Evolutionary conservation across 768 basidiomycete genomes (phyloP).

Genomic region (Xerocomus potaroensis): DNA sequence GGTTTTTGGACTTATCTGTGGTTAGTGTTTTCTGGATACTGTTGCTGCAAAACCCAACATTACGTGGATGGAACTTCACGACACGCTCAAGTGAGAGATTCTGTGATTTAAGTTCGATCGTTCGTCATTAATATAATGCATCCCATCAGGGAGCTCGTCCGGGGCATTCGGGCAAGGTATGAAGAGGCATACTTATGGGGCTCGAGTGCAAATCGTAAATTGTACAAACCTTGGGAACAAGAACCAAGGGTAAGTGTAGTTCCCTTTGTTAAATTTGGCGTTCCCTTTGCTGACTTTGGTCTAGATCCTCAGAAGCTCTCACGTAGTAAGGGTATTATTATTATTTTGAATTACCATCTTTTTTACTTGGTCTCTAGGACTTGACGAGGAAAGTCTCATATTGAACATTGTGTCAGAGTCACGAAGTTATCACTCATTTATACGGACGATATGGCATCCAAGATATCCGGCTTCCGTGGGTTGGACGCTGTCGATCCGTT

Average conservation of each 20-base stretch:
- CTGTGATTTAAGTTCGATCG: background rate
- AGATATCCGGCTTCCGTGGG: background rate
- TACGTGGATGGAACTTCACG: slow-evolving; percentile 21
- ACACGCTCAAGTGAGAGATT: slow-evolving; percentile 11
- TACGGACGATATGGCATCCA: slow-evolving; percentile 1
- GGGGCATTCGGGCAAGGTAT: slow-evolving; percentile 11
- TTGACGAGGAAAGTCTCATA: slow-evolving; percentile 6
- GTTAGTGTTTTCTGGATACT: slow-evolving; percentile 22
- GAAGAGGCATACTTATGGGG: slow-evolving; percentile 2
- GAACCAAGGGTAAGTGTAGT: slow-evolving; percentile 22
- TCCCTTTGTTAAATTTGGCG: background rate
- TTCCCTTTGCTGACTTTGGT: background rate
- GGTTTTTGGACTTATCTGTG: too few relatives aligned
- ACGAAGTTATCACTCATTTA: too few relatives aligned
- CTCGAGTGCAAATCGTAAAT: background rate
- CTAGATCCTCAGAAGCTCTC: slow-evolving; percentile 11
- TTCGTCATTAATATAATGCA: background rate
- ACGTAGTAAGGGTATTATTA: slow-evolving; percentile 6
- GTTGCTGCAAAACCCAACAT: slow-evolving; percentile 4
- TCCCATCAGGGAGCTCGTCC: slow-evolving; percentile 9
- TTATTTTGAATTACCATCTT: background rate
- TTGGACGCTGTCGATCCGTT: too few relatives aligned
- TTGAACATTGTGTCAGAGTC: slow-evolving; percentile 2
- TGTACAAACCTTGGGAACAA: slow-evolving; percentile 8
- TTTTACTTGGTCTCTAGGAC: slow-evolving; percentile 8